phyloP scores from a whole-genome alignment of 2,329 filamentous ascomycete genomes.

The Annulohypoxylon truncatum region DNA sequence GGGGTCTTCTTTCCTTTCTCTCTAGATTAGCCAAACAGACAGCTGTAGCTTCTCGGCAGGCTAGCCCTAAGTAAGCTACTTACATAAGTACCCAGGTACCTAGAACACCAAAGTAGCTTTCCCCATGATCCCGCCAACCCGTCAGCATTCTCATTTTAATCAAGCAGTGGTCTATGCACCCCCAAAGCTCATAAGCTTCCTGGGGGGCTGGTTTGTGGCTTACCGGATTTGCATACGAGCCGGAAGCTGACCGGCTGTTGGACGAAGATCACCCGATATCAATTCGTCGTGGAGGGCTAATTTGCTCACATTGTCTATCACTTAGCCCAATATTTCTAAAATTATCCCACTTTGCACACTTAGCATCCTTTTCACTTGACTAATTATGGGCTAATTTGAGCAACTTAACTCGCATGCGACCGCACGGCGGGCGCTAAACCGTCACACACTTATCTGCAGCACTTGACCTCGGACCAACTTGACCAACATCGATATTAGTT shows the following conservation, averaged over 20 bases:
- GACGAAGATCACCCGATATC: slow-evolving; percentile 33
- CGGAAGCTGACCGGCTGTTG: slow-evolving; percentile 37
- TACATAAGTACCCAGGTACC: slow-evolving; percentile 3
- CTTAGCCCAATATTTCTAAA: slow-evolving; percentile 28
- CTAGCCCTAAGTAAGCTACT: slow-evolving; percentile 15
- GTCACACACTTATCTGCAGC: slow-evolving; percentile 40
- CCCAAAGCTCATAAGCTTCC: slow-evolving; percentile 13
- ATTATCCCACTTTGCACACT: slow-evolving; percentile 40
- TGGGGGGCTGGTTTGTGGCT: slow-evolving; percentile 29
- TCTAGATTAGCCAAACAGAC: slow-evolving; percentile 35
- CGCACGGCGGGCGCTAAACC: slow-evolving; percentile 46
- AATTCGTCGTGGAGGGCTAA: slow-evolving; percentile 39
- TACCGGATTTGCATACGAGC: slow-evolving; percentile 34
- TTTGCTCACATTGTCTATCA: slow-evolving; percentile 26
- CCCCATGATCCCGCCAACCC: slow-evolving; percentile 32
- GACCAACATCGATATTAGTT: slow-evolving; percentile 37
- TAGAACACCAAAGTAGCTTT: slow-evolving; percentile 18
- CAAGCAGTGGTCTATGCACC: slow-evolving; percentile 39
- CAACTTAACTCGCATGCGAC: slow-evolving; percentile 30
- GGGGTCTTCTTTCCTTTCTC: slow-evolving; percentile 28
- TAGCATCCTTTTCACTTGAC: slow-evolving; percentile 26
- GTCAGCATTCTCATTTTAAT: slow-evolving; percentile 32
- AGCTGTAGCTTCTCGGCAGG: slow-evolving; percentile 18
- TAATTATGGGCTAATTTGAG: slow-evolving; percentile 45
- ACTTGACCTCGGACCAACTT: slow-evolving; percentile 24